Evolutionary conservation across 140 eudicot genomes (phyloP), one percentile per base, ranked within the genome.

Genomic region (Flaveria floridana): DNA sequence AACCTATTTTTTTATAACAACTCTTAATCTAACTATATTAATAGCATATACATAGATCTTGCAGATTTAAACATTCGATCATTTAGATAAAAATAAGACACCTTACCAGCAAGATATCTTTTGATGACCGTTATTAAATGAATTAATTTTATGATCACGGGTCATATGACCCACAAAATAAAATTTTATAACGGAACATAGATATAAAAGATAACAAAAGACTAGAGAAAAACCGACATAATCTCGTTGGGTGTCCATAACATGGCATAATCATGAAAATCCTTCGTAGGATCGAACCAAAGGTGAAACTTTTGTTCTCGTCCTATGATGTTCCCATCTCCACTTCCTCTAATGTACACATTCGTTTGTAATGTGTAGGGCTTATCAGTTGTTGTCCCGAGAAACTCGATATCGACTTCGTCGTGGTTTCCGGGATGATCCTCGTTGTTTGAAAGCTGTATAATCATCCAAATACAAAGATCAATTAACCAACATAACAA

Each of bases 281-380:
- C 92, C 67, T 78, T 42, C 0, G 96, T 89, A n/a, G 96, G 96
- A 58, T 89, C 91, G 74, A 89, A 89, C 96, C 96, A 89, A 47
- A 89, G 89, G 52, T 86, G 96, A 79, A 86, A 86, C 30, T 76
- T 67, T 76, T 84, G 86, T 79, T 89, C 96, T 73, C 96, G 84
- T 21, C 96, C 96, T 21, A 87, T 82, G 70, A 86, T 73, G 28
- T 82, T 75, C 20, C 91, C 91, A 63, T 88, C 95, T 23, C 96
- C 96, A 62, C 89, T 89, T 69, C 96, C 96, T 82, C 76, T 81
- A 15, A 84, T 81, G 80, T 84, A 89, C 25, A 89, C 91, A 57
- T 89, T 89, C 4, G 96, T 86, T 76, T 89, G 96, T 80, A 89
- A 75, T 4, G 80, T 77, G 64, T 89, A 89, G 7, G 96, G 96